phyloP scores from a whole-genome alignment of 805 yeast species.

The Jamesozyma rosinii region DNA sequence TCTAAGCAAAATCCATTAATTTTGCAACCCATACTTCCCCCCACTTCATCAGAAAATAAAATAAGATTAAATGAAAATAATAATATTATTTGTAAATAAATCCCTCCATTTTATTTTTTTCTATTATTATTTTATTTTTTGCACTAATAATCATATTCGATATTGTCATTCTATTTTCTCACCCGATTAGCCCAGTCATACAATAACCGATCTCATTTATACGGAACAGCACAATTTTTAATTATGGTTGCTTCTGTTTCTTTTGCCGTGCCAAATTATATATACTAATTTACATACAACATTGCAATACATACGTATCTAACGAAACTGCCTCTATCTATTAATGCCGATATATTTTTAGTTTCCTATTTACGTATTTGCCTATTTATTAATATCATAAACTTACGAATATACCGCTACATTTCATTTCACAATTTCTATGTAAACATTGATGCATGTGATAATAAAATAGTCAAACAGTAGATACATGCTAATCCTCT shows the following conservation, averaged over 20 bases:
- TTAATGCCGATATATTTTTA: too few relatives aligned
- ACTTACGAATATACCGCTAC: too few relatives aligned
- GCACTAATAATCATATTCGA: not conserved
- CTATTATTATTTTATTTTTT: not conserved
- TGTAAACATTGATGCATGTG: conserved; percentile 15
- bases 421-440: not conserved
- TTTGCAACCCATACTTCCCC: conserved; percentile 1
- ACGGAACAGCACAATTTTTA: not conserved
- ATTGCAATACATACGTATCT: not conserved
- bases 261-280: not conserved
- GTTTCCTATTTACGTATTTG: not conserved
- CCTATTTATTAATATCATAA: conserved; percentile 3
- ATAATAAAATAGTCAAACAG: conserved; percentile 15
- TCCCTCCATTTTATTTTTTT: conserved; percentile 12
- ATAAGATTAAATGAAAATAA: too few relatives aligned
- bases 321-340: not conserved
- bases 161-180: not conserved
- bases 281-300: not conserved
- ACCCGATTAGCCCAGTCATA: not conserved
- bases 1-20: conserved; percentile 46
- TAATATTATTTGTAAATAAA: conserved; percentile 9
- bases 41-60: not conserved
- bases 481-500: conserved; percentile 32
- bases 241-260: not conserved
- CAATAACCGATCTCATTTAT: not conserved